Conservation (phyloP, 2,329 filamentous ascomycete genomes). For the Alternaria consortialis region DNA sequence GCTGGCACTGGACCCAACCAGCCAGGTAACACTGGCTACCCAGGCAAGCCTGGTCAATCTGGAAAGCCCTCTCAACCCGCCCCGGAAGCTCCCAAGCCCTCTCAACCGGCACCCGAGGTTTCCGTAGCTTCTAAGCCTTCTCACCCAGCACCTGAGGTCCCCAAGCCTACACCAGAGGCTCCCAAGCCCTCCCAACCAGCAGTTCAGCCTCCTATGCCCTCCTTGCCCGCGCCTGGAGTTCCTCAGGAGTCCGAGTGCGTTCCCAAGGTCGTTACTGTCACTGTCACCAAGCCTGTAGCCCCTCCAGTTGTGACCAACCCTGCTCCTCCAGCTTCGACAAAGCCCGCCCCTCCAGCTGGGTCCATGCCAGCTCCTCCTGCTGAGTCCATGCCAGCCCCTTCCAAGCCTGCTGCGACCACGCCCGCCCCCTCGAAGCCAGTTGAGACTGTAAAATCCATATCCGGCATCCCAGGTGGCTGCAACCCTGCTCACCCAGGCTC, state of each 20-base stretch:
- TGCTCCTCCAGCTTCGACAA: not conserved
- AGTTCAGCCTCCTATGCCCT: not conserved
- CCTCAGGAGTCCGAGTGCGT: not conserved
- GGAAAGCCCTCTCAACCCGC: not conserved
- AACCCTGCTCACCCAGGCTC: too few species aligned
- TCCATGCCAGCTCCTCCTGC: not conserved
- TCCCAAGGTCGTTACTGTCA: not conserved
- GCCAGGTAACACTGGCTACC: not conserved
- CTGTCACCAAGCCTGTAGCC: not conserved
- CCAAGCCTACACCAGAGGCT: not conserved
- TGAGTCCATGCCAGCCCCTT: not conserved
- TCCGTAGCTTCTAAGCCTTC: not conserved
- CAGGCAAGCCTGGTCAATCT: conserved; percentile 2
- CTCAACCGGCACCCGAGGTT: not conserved
- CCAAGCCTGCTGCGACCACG: not conserved
- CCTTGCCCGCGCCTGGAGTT: not conserved
- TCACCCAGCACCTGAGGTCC: not conserved
- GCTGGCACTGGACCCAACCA: not conserved
- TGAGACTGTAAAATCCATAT: too few species aligned
- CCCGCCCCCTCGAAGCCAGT: not conserved
- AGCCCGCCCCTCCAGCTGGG: not conserved
- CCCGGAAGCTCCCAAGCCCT: not conserved
- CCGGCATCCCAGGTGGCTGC: too few species aligned
- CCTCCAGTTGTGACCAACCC: not conserved
- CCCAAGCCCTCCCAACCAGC: not conserved